These are phyloP conservation scores for Suhomyces tanzawaensis DNA, from an alignment of 805 yeast genomes.

Conservation along the genomic window DNA sequence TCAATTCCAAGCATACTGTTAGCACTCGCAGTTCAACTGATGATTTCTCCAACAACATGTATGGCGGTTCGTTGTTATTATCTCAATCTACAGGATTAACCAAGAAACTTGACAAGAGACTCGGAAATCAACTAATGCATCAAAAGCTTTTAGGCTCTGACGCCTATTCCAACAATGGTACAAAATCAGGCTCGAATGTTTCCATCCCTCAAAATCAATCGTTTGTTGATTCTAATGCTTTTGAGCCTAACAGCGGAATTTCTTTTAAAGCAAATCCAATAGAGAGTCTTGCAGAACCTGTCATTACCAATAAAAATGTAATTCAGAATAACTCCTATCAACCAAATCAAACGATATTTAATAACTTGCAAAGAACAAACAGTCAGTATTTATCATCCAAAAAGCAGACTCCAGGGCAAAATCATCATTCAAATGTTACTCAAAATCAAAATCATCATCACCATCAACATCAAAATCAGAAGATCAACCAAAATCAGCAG, in stretches of 20 bases:
- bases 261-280: constrained; percentile 32
- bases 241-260: constrained; percentile 28
- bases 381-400: constrained; percentile 30
- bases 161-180: constrained; percentile 4
- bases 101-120: constrained; percentile 27
- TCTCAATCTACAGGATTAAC: constrained; percentile 45
- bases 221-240: constrained; percentile 7
- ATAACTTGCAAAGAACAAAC: constrained; percentile 40
- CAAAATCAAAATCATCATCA: not conserved
- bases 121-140: constrained; percentile 6
- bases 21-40: constrained; percentile 25
- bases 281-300: constrained; percentile 29
- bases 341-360: constrained; percentile 41
- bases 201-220: constrained; percentile 8
- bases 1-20: not conserved
- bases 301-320: constrained; percentile 30
- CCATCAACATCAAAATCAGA: constrained; percentile 5
- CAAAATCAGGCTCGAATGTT: constrained; percentile 1
- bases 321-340: constrained; percentile 39
- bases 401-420: constrained; percentile 18
- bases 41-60: constrained; percentile 29
- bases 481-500: not conserved
- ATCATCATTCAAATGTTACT: not conserved
- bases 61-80: constrained; percentile 41
- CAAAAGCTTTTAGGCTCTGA: constrained; percentile 10